These are phyloP conservation scores for Physocladia obscura DNA, from an alignment of 192 early-diverging fungal genomes.

Conservation along the genomic window DNA sequence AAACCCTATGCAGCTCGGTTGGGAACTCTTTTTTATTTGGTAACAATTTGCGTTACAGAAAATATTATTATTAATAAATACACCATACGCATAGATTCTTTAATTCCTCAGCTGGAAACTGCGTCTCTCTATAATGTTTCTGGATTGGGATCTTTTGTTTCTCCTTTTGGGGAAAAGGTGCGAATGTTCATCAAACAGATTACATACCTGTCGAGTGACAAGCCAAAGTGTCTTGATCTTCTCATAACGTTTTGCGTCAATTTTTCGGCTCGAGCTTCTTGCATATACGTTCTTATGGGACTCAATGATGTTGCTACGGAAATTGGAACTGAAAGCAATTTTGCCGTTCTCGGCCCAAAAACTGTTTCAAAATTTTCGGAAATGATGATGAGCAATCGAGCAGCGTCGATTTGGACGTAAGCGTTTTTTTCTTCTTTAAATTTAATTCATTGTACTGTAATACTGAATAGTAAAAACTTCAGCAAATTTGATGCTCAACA, in stretches of 20 bases:
- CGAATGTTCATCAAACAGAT: constrained; percentile 11
- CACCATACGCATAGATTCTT: background rate
- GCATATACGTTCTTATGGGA: constrained; percentile 17
- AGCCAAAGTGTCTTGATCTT: background rate
- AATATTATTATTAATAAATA: background rate
- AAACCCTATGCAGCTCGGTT: background rate
- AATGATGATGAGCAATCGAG: constrained; percentile 3
- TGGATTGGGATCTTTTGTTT: constrained; percentile 26
- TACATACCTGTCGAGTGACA: background rate
- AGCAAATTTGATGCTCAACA: constrained; percentile 15
- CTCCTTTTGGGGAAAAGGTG: constrained; percentile 32
- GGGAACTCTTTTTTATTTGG: background rate
- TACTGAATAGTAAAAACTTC: background rate
- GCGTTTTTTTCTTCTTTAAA: no score
- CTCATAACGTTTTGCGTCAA: background rate
- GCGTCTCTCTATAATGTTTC: constrained; percentile 27
- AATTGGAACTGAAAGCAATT: background rate
- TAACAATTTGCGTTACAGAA: no score
- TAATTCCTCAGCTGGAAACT: constrained; percentile 24
- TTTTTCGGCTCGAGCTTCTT: constrained; percentile 9
- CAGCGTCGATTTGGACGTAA: constrained; percentile 33
- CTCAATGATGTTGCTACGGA: background rate
- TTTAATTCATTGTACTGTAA: background rate
- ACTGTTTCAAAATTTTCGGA: constrained; percentile 6
- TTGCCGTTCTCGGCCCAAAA: background rate